Base-by-base conservation (phyloP, 768 basidiomycete genomes). In the Russula lepida region DNA sequence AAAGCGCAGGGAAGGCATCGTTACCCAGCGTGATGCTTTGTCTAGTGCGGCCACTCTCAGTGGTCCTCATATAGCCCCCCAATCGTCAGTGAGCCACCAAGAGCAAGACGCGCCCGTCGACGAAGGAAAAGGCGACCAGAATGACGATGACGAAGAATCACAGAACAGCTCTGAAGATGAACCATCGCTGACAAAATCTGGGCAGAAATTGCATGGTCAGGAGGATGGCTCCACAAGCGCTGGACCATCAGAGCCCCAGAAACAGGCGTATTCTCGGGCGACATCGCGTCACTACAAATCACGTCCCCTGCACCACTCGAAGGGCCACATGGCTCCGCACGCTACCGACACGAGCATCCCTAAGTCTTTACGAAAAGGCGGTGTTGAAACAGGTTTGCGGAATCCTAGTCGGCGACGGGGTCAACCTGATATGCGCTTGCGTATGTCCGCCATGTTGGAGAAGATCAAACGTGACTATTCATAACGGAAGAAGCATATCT, bases 381-480 rank as follows among this genome's bases (percentile, higher is more conserved):
- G 50, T 30, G 47, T 56, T 11, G n/a, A 21, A 12, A n/a, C 13
- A 21, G 15, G 37, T 44, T 21, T n/a, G 35, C 25, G 39, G 41
- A 48, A 50, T 23, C 28, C 25, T n/a, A 78, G 77, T n/a, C 79
- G 81, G 56, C 79, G 81, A 23, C 66, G 71, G 30, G 75, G 81
- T 4, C 83, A 84, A 67, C 84, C 84, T n/a, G 78, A 82, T 69
- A 94, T 95, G 92, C 88, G 86, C 68, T 73, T 88, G 52, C 84
- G 92, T 53, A 95, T 95, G 91, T 83, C 84, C 63, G 85, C 82
- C 30, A 79, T 95, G 79, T 79, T 95, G 60, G 89, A 92, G 71
- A 86, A 87, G 73, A 93, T 95, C 66, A 88, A 89, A 71, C 81
- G 79, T 51, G 80, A 85, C 67, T 70, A 74, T 41, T 69, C 74